These are phyloP conservation scores for Sphaceloma murrayae DNA, from an alignment of 2,329 filamentous ascomycete genomes.

Conservation along the genomic window DNA sequence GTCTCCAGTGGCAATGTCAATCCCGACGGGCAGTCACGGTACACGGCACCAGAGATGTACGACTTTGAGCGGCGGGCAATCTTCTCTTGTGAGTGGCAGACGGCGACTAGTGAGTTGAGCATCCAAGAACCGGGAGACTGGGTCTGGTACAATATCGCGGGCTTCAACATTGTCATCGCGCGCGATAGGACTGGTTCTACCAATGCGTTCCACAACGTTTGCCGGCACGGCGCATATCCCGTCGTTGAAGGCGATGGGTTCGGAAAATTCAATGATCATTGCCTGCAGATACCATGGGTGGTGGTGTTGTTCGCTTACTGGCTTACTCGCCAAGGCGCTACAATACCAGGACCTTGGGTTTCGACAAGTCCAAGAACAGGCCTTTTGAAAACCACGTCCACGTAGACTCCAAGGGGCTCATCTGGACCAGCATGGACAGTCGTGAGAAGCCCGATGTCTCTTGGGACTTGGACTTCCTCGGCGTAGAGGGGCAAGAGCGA, in stretches of 20 bases:
- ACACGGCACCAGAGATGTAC: constrained; percentile 45
- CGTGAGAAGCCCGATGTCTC: constrained; percentile 36
- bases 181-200: constrained; percentile 43
- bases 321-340: constrained; percentile 51
- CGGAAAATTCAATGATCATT: constrained; percentile 45
- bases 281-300: constrained; percentile 55
- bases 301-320: constrained; percentile 50
- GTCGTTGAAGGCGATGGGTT: constrained; percentile 42
- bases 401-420: constrained; percentile 45
- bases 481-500: constrained; percentile 37
- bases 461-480: constrained; percentile 45
- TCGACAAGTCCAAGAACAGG: constrained; percentile 48
- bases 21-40: constrained; percentile 48
- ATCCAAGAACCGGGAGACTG: constrained; percentile 47
- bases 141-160: constrained; percentile 46
- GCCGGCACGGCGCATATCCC: constrained; percentile 52
- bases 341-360: constrained; percentile 48
- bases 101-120: constrained; percentile 45
- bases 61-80: constrained; percentile 49
- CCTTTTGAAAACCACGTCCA: constrained; percentile 48
- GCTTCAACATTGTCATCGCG: constrained; percentile 47
- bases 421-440: constrained; percentile 50
- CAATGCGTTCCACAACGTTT: constrained; percentile 54
- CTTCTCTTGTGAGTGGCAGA: constrained; percentile 49
- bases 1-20: constrained; percentile 33